Conservation (phyloP, 2,329 filamentous ascomycete genomes). For the Pyrenophora teres region DNA sequence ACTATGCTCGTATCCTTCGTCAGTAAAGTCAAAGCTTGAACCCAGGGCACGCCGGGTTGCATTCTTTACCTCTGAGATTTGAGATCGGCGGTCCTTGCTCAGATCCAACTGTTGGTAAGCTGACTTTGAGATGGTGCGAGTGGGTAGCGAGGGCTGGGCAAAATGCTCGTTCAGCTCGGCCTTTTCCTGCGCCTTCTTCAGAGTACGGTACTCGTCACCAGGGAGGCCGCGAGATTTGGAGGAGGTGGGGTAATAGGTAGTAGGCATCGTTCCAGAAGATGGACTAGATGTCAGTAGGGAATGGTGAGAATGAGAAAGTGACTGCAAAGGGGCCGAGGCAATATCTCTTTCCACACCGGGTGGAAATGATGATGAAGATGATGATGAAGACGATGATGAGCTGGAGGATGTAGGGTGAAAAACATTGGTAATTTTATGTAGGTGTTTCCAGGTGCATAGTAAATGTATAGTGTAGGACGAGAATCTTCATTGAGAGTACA, state of each 20-base stretch:
- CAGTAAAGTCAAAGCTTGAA: constrained; percentile 12
- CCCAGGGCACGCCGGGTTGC: constrained; percentile 21
- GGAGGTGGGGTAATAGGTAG: neutral
- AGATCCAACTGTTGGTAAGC: constrained; percentile 7
- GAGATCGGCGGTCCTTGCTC: neutral
- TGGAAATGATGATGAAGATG: neutral
- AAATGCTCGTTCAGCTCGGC: constrained; percentile 10
- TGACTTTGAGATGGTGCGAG: neutral
- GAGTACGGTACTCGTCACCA: constrained; percentile 9
- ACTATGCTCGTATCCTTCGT: constrained; percentile 1
- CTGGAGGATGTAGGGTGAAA: too few species aligned
- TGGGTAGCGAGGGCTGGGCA: neutral
- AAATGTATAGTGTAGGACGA: neutral
- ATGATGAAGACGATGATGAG: too few species aligned
- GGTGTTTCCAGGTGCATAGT: neutral
- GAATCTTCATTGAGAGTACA: neutral
- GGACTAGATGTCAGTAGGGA: neutral
- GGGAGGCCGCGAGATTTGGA: constrained; percentile 6
- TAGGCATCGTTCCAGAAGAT: neutral
- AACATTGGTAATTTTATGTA: neutral
- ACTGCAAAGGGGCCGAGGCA: too few species aligned
- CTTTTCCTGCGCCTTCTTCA: constrained; percentile 7
- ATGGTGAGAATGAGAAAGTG: neutral
- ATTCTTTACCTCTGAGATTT: constrained; percentile 13
- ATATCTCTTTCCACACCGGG: neutral